Evolutionary conservation across 2,329 filamentous ascomycete genomes (phyloP), one percentile per base, ranked within the genome.

Genomic region (Epichloe hybrida): DNA sequence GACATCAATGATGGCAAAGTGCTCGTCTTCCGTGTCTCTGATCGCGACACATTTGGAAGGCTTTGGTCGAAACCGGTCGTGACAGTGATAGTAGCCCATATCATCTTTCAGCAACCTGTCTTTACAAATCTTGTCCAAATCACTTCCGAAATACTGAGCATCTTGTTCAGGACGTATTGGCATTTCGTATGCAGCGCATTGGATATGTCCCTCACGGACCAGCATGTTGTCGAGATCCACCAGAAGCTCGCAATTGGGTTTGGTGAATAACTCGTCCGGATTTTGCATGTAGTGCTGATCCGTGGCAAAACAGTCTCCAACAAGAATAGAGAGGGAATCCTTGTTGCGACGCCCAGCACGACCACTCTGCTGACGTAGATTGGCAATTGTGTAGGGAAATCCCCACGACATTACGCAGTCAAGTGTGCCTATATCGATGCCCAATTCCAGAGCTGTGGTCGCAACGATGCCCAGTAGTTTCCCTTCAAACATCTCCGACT

Each of bases 281-380:
- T 97, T 95, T 54, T 87, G 81, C 93, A 98, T 98, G 66, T 94
- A 98, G 63, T 94, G 83, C 63, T 98, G 93, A 63, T 98, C 93
- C 0, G 88, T 88, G 3, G 90, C 83, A 57, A 93, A 95, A 56
- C 82, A 82, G 62, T 96, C 90, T 2, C 90, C 93, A 0, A 98
- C 80, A 1, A 98, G 72, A 2, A 98, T 81, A 0, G 89, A 94
- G 3, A 98, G 72, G 0, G 90, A 95, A 65, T 98, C 93, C 61
- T 88, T 94, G 63, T 96, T 96, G 53, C 91, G 78, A 53, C 93
- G 80, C 12, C 93, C 93, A 20, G 93, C 93, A 60, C 93, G 81
- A 13, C 93, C 93, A 60, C 88, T 95, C 65, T 98, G 93, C 64
- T 98, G 93, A 9, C 93, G 80, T 45, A 97, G 72, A 61, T 97